Conservation (phyloP, 306 rosid genomes). For the Medicago ruthenica region DNA sequence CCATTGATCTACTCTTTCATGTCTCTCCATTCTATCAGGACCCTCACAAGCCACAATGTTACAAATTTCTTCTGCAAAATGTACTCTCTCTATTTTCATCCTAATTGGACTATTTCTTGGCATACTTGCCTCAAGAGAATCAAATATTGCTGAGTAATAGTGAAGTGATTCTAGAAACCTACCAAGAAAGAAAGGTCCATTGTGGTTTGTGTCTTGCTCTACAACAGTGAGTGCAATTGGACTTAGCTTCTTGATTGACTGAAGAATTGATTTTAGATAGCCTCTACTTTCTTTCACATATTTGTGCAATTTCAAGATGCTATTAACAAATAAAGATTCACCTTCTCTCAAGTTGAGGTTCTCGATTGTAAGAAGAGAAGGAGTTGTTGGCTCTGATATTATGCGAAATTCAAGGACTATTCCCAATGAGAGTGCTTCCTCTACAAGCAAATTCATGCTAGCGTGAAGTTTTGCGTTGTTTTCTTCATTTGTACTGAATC, state of each 20-base stretch:
- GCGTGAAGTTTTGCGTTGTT: conserved; percentile 46
- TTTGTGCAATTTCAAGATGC: conserved; percentile 67
- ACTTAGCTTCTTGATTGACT: conserved; percentile 66
- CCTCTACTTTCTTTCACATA: conserved; percentile 77
- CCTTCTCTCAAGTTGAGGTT: conserved; percentile 70
- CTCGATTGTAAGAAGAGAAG: conserved; percentile 62
- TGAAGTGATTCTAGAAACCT: conserved; percentile 78
- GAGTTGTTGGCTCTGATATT: conserved; percentile 54
- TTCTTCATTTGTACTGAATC: conserved; percentile 47
- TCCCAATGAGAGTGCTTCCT: conserved; percentile 66
- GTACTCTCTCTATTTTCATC: conserved; percentile 67
- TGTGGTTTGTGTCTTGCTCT: conserved; percentile 88
- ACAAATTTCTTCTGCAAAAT: conserved; percentile 63
- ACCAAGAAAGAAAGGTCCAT: conserved; percentile 84
- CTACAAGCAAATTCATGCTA: conserved; percentile 58
- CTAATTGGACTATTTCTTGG: conserved; percentile 61
- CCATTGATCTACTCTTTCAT: conserved; percentile 78
- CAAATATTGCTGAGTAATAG: conserved; percentile 83
- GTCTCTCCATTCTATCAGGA: conserved; percentile 67
- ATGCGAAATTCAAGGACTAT: conserved; percentile 53
- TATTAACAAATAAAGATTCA: conserved; percentile 64
- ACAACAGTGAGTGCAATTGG: conserved; percentile 62
- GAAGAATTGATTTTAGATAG: conserved; percentile 65
- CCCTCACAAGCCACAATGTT: conserved; percentile 72
- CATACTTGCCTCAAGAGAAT: conserved; percentile 71